Evolutionary conservation across 805 yeast species (phyloP).

Genomic region (Pichia gijzeniarum): DNA sequence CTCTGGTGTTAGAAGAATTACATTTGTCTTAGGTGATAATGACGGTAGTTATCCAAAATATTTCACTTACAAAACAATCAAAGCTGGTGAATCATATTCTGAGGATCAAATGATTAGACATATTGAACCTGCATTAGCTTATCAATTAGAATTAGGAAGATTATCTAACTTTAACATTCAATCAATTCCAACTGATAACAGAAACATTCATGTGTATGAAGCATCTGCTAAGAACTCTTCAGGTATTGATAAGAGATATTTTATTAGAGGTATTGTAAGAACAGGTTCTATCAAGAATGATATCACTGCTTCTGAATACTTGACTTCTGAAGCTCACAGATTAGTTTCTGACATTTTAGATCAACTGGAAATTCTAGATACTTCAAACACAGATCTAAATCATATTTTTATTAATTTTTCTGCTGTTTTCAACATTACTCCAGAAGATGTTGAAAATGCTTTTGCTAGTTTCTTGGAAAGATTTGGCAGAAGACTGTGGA

Average conservation of each 20-base stretch:
- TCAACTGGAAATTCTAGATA: slow-evolving; percentile 88
- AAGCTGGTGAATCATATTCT: slow-evolving; percentile 59
- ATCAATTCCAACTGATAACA: slow-evolving; percentile 92
- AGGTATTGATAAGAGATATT: slow-evolving; percentile 83
- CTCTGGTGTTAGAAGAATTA: slow-evolving; percentile 82
- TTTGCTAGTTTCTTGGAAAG: slow-evolving; percentile 97
- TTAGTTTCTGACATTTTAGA: slow-evolving; percentile 94
- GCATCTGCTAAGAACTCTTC: slow-evolving; percentile 92
- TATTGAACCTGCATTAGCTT: slow-evolving; percentile 96
- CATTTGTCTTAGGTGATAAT: slow-evolving; percentile 79
- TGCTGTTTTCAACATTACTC: slow-evolving; percentile 89
- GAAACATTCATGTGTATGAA: slow-evolving; percentile 96
- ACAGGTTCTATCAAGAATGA: slow-evolving; percentile 94
- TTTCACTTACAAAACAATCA: slow-evolving; percentile 68
- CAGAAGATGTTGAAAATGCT: slow-evolving; percentile 95
- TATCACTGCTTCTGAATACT: slow-evolving; percentile 84
- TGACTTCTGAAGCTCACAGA: slow-evolving; percentile 94
- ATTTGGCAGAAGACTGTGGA: slow-evolving; percentile 94
- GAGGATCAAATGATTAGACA: slow-evolving; percentile 96
- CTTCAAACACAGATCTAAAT: slow-evolving; percentile 91
- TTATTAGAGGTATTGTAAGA: slow-evolving; percentile 94
- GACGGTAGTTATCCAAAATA: slow-evolving; percentile 91
- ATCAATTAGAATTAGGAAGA: slow-evolving; percentile 92
- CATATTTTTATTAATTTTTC: slow-evolving; percentile 96
- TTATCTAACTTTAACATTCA: slow-evolving; percentile 91